Conservation (phyloP, 2,329 filamentous ascomycete species). For the Trichoderma atroviride region DNA sequence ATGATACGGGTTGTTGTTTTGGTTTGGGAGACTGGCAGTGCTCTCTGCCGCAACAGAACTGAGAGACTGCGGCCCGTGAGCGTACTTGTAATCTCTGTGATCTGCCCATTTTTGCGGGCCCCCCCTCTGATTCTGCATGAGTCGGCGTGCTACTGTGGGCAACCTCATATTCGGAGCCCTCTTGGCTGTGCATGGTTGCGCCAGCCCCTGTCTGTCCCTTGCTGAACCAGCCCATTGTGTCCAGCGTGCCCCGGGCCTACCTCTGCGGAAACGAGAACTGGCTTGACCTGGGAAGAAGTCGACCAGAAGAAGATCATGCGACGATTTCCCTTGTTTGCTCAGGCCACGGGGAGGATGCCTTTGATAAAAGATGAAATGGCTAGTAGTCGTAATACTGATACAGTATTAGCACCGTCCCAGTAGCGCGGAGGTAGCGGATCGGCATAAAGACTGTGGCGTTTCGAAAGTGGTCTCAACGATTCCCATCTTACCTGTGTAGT, state of each 20-base stretch:
- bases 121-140: conserved; percentile 15
- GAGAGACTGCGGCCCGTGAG: conserved; percentile 7
- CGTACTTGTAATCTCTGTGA: neutral
- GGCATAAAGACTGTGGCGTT: conserved; percentile 21
- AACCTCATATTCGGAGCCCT: conserved; percentile 20
- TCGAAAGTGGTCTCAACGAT: neutral
- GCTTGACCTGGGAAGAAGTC: neutral
- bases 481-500: neutral
- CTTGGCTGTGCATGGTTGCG: conserved; percentile 17
- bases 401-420: conserved; percentile 1
- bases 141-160: conserved; percentile 10
- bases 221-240: conserved; percentile 13
- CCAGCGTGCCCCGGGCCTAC: neutral
- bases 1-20: conserved; percentile 16
- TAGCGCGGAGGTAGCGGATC: conserved; percentile 18
- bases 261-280: conserved; percentile 10
- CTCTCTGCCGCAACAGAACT: conserved; percentile 9
- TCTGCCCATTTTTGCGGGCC: conserved; percentile 24
- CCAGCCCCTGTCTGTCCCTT: conserved; percentile 19
- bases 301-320: conserved; percentile 19
- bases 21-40: conserved; percentile 1
- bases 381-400: neutral
- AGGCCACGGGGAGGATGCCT: conserved; percentile 13
- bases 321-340: conserved; percentile 20
- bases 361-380: conserved; percentile 8